Conservation (phyloP, 202 grass and related monocot species). For the Schoenoplectus tabernaemontani region DNA sequence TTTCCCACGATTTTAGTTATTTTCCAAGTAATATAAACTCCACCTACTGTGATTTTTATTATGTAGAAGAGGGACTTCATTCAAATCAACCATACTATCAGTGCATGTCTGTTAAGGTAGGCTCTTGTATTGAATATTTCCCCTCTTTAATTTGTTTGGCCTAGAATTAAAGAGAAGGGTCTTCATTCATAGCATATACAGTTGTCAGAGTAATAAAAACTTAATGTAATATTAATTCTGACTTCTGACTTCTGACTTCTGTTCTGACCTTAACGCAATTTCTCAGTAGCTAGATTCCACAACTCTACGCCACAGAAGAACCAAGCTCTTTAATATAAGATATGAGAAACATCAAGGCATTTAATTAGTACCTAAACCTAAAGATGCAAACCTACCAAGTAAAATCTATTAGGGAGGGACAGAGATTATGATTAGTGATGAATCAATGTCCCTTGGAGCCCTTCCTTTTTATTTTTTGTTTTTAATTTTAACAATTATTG, state of each 20-base stretch:
- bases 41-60: not conserved
- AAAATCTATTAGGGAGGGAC: conserved; percentile 19
- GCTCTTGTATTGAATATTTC: not conserved
- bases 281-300: not conserved
- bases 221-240: not conserved
- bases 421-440: conserved; percentile 27
- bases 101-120: not conserved
- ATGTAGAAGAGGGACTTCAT: not conserved
- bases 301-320: conserved; percentile 7
- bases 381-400: conserved; percentile 20
- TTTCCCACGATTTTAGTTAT: not conserved
- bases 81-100: no score
- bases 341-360: conserved; percentile 4
- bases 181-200: not conserved
- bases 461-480: not conserved
- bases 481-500: conserved; percentile 11
- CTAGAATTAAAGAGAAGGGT: not conserved
- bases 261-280: not conserved
- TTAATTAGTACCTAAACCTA: conserved; percentile 21
- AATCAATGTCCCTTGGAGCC: conserved; percentile 24
- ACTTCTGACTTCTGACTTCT: no score
- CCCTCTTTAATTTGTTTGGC: not conserved
- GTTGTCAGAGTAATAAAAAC: not conserved
- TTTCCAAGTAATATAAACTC: not conserved
- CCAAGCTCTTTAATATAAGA: not conserved